Percentiles rank a stretch among this genome's conserved stretches.
Evolutionary conservation across 331 rosid genomes (phyloP).

Genomic region (Rosa hybrid): DNA sequence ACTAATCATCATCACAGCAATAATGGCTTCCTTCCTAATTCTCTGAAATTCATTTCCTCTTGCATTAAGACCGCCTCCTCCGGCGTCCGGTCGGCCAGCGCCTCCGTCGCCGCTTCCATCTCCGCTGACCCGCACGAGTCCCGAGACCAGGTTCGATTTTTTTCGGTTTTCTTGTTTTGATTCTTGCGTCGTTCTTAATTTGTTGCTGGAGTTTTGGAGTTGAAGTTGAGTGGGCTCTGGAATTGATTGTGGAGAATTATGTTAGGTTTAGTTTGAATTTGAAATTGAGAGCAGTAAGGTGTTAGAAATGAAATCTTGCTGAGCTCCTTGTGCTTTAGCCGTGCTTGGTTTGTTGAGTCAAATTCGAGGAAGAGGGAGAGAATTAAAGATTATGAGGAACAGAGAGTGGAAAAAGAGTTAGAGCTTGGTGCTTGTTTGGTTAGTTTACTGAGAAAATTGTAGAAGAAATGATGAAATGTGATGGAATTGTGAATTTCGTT

Average conservation of each 20-base stretch:
- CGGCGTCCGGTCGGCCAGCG: slow-evolving; percentile 82
- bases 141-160: slow-evolving; percentile 66
- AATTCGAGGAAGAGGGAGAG: slow-evolving; percentile 10
- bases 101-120: slow-evolving; percentile 82
- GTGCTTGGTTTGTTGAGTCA: not conserved
- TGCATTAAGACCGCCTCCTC: slow-evolving; percentile 92
- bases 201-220: not conserved
- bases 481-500: not conserved
- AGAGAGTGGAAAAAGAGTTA: not conserved
- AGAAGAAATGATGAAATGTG: slow-evolving; percentile 2
- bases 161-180: not conserved
- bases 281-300: slow-evolving; percentile 11
- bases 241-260: not conserved
- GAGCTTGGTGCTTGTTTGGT: not conserved
- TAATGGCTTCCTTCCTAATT: slow-evolving; percentile 78
- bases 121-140: slow-evolving; percentile 61
- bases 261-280: not conserved
- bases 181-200: not conserved
- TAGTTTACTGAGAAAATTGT: not conserved
- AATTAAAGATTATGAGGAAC: not conserved
- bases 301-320: slow-evolving; percentile 6
- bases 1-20: slow-evolving; percentile 2
- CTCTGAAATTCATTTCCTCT: slow-evolving; percentile 86
- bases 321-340: not conserved
- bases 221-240: not conserved